Percentiles rank a stretch among this genome's conserved stretches.
These are phyloP conservation scores for Xylaria cubensis DNA, from an alignment of 495 filamentous ascomycete species.

Conservation along the genomic window DNA sequence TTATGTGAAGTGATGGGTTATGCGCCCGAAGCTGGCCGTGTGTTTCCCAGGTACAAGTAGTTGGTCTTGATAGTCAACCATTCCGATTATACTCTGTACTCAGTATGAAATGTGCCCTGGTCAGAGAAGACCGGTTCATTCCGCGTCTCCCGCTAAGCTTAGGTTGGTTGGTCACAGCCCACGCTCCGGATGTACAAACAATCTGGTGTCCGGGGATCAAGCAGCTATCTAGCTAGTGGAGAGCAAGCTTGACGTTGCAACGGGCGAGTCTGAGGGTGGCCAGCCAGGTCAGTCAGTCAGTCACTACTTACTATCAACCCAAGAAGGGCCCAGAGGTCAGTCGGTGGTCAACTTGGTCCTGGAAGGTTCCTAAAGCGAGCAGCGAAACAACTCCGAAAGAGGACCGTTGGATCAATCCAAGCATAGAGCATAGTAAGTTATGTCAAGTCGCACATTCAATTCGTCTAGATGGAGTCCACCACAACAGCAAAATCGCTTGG, in stretches of 20 bases:
- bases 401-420: slow-evolving; percentile 16
- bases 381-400: slow-evolving; percentile 14
- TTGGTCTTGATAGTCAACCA: background rate
- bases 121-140: slow-evolving; percentile 38
- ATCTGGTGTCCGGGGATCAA: slow-evolving; percentile 36
- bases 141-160: slow-evolving; percentile 28
- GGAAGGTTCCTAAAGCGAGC: slow-evolving; percentile 13
- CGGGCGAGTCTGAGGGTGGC: slow-evolving; percentile 35
- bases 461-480: slow-evolving; percentile 24
- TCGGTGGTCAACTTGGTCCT: slow-evolving; percentile 10
- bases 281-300: slow-evolving; percentile 32
- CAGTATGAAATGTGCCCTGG: slow-evolving; percentile 3
- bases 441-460: slow-evolving; percentile 24
- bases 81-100: background rate
- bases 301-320: slow-evolving; percentile 12
- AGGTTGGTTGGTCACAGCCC: slow-evolving; percentile 25
- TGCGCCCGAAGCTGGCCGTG: background rate
- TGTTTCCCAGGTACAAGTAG: background rate
- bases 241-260: slow-evolving; percentile 36
- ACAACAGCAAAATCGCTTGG: slow-evolving; percentile 23
- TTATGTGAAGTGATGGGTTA: background rate
- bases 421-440: slow-evolving; percentile 8
- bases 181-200: slow-evolving; percentile 30
- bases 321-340: background rate
- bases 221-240: slow-evolving; percentile 1